Conservation (phyloP, 805 yeast genomes). For the Metschnikowia arizonensis region DNA sequence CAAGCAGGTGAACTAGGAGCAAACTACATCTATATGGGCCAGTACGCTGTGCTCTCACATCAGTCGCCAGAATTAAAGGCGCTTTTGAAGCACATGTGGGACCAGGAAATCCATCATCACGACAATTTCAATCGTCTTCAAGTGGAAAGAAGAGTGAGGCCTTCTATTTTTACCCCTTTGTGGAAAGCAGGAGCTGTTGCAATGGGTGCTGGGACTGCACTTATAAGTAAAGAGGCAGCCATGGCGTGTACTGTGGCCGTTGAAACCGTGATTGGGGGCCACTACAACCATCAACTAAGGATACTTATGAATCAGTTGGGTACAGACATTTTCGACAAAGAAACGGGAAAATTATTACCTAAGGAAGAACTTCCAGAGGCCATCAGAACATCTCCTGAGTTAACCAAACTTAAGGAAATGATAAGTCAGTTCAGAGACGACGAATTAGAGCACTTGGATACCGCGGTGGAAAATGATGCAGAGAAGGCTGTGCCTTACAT, state of each 20-base stretch:
- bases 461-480: constrained; percentile 89
- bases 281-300: constrained; percentile 86
- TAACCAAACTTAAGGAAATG: constrained; percentile 52
- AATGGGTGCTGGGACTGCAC: constrained; percentile 82
- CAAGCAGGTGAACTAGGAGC: constrained; percentile 99
- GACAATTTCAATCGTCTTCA: constrained; percentile 78
- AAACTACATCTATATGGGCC: constrained; percentile 88
- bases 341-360: constrained; percentile 27
- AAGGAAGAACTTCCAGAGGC: constrained; percentile 22
- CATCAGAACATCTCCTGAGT: constrained; percentile 47
- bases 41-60: constrained; percentile 66
- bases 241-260: constrained; percentile 99
- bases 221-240: constrained; percentile 89
- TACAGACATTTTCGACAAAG: constrained; percentile 36
- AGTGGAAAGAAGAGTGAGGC: constrained; percentile 74
- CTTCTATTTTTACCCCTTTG: constrained; percentile 83
- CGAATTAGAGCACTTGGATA: constrained; percentile 90
- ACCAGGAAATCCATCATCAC: constrained; percentile 91
- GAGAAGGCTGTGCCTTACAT: constrained; percentile 90
- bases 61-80: constrained; percentile 75
- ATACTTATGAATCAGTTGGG: constrained; percentile 65
- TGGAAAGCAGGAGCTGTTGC: constrained; percentile 91
- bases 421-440: constrained; percentile 85
- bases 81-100: constrained; percentile 93
- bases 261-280: constrained; percentile 96